Base-by-base conservation (phyloP, 2,329 filamentous ascomycete species). In the Fusarium sulawesiense region DNA sequence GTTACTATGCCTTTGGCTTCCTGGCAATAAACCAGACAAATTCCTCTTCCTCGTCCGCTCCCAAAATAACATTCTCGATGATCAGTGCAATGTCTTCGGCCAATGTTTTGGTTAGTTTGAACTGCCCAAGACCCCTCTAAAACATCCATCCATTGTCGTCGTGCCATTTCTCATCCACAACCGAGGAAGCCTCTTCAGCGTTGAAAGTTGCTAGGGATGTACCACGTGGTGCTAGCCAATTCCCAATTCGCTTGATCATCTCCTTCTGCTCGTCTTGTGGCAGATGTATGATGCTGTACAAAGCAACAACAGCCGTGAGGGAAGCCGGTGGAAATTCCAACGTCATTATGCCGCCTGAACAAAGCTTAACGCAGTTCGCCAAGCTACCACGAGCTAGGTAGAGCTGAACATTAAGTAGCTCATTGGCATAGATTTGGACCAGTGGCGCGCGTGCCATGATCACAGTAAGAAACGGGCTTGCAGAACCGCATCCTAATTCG, bases 101-200 rank as follows among this genome's bases (percentile, higher is more conserved):
- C 18, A 66, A 46, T 1, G n/a, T 37, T 4, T 48, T 37, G 0
- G 27, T 16, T 0, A 42, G n/a, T 1, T 6, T 11, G 1, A 50
- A 56, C 4, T 41, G 34, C 0, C 61, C 63, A 8, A 66, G 64
- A 1, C 40, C 48, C 3, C 66, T 68, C 66, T 65, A 69, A 10
- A 69, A 69, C 65, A 69, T 69, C 66, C 66, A 69, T 0, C 66
- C 65, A 3, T 69, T 45, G 1, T 68, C 56, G 1, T 53, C 40
- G 1, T 60, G 18, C 66, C 60, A 69, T 2, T 57, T 50, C 27
- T 59, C 49, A 0, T 42, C 20, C 3, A 61, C 21, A 7, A 48
- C 13, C 0, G 12, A 27, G 1, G 56, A 12, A 3, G 16, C 27
- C n/a, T 64, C 59, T 6, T 64, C n/a, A 2, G 21, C 16, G 7